phyloP scores from a whole-genome alignment of 2,329 filamentous ascomycete genomes.

The Colletotrichum sp. region DNA sequence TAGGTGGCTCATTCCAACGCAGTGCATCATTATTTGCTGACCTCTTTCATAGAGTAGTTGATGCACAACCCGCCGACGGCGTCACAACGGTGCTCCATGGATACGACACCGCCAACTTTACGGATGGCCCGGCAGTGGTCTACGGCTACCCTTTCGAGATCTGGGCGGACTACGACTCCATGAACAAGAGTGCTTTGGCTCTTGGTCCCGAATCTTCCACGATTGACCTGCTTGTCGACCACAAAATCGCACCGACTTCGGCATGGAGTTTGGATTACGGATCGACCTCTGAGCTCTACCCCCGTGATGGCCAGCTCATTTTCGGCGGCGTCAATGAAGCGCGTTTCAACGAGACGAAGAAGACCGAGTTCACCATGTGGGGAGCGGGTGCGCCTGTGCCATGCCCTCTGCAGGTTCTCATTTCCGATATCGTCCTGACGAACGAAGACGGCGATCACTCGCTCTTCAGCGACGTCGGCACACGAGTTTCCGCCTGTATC shows the following conservation, averaged over 20 bases:
- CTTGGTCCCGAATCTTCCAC: constrained; percentile 22
- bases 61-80: constrained; percentile 5
- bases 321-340: constrained; percentile 21
- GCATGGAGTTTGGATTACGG: constrained; percentile 21
- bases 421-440: constrained; percentile 19
- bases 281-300: constrained; percentile 18
- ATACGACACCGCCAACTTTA: constrained; percentile 20
- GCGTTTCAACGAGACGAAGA: constrained; percentile 8
- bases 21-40: background rate
- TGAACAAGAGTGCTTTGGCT: constrained; percentile 22
- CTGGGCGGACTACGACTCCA: constrained; percentile 19
- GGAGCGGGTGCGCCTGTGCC: constrained; percentile 4
- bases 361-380: constrained; percentile 16
- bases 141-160: constrained; percentile 21
- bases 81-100: constrained; percentile 13
- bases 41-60: background rate
- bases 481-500: constrained; percentile 20
- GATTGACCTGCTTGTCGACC: constrained; percentile 5
- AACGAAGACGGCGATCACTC: constrained; percentile 22
- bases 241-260: constrained; percentile 1
- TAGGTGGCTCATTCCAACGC: background rate
- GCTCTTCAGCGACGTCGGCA: constrained; percentile 12
- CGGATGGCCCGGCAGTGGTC: constrained; percentile 13
- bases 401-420: constrained; percentile 22
- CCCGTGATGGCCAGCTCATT: constrained; percentile 19